Conservation (phyloP, 2,329 filamentous ascomycete genomes). For the Tolypocladium sp. region DNA sequence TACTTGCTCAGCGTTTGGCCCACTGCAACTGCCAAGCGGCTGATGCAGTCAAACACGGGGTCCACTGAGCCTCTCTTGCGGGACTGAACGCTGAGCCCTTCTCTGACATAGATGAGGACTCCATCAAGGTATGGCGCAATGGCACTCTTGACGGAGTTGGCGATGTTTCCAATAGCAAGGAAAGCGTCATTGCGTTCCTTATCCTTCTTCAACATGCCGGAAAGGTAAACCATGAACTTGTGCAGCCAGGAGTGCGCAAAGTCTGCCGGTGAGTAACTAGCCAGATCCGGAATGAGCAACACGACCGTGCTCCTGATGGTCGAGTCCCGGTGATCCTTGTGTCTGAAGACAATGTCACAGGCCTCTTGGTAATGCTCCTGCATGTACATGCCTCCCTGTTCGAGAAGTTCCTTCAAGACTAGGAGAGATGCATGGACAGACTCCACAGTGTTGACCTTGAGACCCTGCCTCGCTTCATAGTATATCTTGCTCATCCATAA, state of each 20-base stretch:
- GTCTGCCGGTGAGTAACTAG: constrained; percentile 83
- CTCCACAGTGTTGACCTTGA: constrained; percentile 75
- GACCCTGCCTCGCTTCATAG: constrained; percentile 70
- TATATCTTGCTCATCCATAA: constrained; percentile 89
- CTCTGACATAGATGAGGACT: constrained; percentile 86
- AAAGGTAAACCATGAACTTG: constrained; percentile 94
- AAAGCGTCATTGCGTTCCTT: constrained; percentile 93
- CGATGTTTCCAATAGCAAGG: constrained; percentile 89
- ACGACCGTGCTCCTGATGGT: constrained; percentile 87
- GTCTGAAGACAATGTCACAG: constrained; percentile 84
- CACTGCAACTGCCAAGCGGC: constrained; percentile 87
- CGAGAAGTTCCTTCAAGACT: constrained; percentile 83
- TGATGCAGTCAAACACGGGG: constrained; percentile 95
- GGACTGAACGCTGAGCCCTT: constrained; percentile 77
- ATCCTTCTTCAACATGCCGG: constrained; percentile 87
- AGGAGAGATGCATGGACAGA: constrained; percentile 89
- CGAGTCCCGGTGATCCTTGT: constrained; percentile 85
- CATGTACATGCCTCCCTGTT: constrained; percentile 99
- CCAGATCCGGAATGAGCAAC: constrained; percentile 82
- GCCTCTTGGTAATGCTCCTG: constrained; percentile 86
- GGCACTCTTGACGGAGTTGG: constrained; percentile 89
- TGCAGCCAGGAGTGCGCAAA: constrained; percentile 84
- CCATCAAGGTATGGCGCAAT: constrained; percentile 94
- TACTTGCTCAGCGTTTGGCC: constrained; percentile 97
- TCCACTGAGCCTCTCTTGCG: constrained; percentile 54